A percentile compares a stretch with the other conserved stretches of the same genome.
Evolutionary conservation across 2,329 filamentous ascomycete species (phyloP).

Genomic region (Colletotrichum paranaense): DNA sequence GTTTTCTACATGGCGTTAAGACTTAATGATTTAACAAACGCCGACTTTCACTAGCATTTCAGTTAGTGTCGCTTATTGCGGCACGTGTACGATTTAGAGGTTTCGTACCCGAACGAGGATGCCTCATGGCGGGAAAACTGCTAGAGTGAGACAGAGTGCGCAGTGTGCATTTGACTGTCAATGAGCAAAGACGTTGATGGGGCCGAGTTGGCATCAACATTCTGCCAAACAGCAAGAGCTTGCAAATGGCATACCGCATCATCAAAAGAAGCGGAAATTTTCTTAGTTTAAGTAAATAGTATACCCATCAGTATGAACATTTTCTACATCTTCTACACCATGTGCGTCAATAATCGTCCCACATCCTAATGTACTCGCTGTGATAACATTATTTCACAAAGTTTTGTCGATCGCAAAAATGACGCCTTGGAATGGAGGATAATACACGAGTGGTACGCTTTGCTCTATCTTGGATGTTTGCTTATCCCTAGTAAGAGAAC

Average conservation of each 20-base stretch:
- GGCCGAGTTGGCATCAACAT: no score
- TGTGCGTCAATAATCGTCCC: not conserved
- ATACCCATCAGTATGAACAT: not conserved
- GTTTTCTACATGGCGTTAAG: not conserved
- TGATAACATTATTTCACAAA: not conserved
- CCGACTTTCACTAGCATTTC: not conserved
- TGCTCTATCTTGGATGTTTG: not conserved
- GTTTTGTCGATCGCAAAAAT: not conserved
- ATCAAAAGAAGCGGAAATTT: not conserved
- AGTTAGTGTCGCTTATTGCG: not conserved
- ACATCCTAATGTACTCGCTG: not conserved
- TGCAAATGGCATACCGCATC: not conserved
- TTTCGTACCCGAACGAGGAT: not conserved
- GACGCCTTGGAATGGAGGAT: not conserved
- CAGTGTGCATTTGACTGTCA: not conserved
- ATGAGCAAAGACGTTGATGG: not conserved
- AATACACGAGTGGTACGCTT: not conserved
- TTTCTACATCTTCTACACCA: not conserved
- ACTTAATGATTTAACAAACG: not conserved
- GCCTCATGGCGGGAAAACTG: not conserved
- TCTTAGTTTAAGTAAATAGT: not conserved
- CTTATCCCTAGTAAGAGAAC: not conserved
- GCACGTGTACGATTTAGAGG: constrained; percentile 12
- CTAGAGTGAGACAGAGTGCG: not conserved
- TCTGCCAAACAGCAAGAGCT: not conserved